Base-by-base conservation (phyloP, 2,329 filamentous ascomycete species). In the Didymella exigua region DNA sequence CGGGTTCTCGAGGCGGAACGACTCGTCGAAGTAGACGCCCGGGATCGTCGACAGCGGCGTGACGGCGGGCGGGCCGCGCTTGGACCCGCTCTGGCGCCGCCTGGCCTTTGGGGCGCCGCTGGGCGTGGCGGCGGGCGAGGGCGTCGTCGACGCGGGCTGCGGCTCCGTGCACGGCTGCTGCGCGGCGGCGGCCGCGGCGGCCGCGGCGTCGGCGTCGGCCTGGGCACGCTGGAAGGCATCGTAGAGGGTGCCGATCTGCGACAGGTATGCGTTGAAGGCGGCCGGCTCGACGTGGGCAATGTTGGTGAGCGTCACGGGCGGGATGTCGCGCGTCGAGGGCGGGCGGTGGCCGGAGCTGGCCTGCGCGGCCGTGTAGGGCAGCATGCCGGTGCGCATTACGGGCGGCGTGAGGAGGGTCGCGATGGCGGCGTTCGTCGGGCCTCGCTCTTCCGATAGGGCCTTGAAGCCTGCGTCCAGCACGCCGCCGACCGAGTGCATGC, bases 1-100 rank as follows among this genome's bases (percentile, higher is more conserved):
- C 0, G 95, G 95, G 60, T 99, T 98, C 71, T 99, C 95, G 7
- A 99, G 83, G 67, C 91, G 93, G 65, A 99, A 99, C 65, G 92
- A 88, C 29, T 96, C 90, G 49, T 98, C 95, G 65, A 97, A 97
- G 71, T 98, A 99, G 10, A 99, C 90, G 43, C 80, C 84, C 0
- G 95, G 95, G 37, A 99, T 96, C 0, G 93, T 98, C 4, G 92
- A 95, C 24, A 99, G 74, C 0, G 93, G 95, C 1, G 95, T 91
- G 1, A 90, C 86, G 0, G 89, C 89, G 56, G 93, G 89, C 0
- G 82, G 76, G 34, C 82, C 82, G 62, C 87, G 86, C 66, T 85
- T 85, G 52, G 77, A 79, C 31, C 77, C 81, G 65, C 79, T 85
- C 24, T 77, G 80, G 49, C 81, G 79, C 49, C 73, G 63, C 62